phyloP scores from a whole-genome alignment of 345 rosid genomes.

The Stellera chamaejasme region DNA sequence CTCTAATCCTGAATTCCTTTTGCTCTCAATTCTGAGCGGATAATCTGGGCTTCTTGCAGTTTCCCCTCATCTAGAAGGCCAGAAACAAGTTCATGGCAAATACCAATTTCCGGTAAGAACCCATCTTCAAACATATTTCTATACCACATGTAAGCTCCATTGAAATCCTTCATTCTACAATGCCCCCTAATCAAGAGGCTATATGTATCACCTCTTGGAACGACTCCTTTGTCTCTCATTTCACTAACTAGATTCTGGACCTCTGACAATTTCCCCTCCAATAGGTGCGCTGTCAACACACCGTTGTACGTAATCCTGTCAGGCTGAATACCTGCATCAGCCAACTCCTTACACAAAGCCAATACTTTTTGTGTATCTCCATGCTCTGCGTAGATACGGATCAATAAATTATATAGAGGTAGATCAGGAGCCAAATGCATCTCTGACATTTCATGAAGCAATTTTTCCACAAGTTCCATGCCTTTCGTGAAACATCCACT shows the following conservation, averaged over 20 bases:
- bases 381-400: constrained; percentile 39
- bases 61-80: constrained; percentile 56
- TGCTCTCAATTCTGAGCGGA: constrained; percentile 42
- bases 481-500: constrained; percentile 42
- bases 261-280: constrained; percentile 33
- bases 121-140: constrained; percentile 59
- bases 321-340: constrained; percentile 33
- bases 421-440: constrained; percentile 52
- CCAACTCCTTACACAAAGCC: constrained; percentile 44
- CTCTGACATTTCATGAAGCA: constrained; percentile 45
- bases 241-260: constrained; percentile 34
- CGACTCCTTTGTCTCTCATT: constrained; percentile 44
- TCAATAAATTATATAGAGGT: constrained; percentile 40
- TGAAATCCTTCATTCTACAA: constrained; percentile 40
- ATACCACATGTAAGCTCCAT: constrained; percentile 61
- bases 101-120: constrained; percentile 25
- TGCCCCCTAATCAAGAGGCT: constrained; percentile 47
- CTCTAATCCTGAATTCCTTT: constrained; percentile 31
- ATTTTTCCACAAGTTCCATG: constrained; percentile 31
- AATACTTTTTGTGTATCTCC: constrained; percentile 46
- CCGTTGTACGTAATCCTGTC: constrained; percentile 61
- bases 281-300: constrained; percentile 51
- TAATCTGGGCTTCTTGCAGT: constrained; percentile 39
- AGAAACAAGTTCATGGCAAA: constrained; percentile 33
- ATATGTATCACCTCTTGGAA: constrained; percentile 64